Base-by-base conservation (phyloP, 2,329 filamentous ascomycete genomes). In the Cladorrhinum sp. region DNA sequence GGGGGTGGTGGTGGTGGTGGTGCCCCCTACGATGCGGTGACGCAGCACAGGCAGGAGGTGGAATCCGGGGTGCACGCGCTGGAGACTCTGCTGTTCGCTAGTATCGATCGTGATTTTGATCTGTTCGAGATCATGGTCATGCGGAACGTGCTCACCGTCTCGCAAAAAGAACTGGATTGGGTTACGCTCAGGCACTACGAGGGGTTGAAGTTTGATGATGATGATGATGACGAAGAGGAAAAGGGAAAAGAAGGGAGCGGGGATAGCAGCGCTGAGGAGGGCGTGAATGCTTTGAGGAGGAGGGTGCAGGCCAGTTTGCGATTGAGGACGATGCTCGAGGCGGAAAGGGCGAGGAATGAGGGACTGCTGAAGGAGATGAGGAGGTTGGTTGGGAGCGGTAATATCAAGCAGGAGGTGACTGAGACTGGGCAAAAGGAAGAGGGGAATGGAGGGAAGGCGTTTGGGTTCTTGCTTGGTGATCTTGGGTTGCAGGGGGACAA, bases 91-190 rank as follows among this genome's bases (percentile, higher is more conserved):
- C 81, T 93, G 25, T 91, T 91, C 74, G 85, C 89, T 50, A 89
- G 87, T 68, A 91, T 93, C 65, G 91, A 95, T 75, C 90, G 88
- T 74, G 90, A 91, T 66, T 93, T 93, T 71, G 91, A 95, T 78
- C 87, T 89, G 65, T 89, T 93, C 69, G 91, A 95, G 78, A 90
- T 99, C 59, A 97, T 93, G 77, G 88, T 92, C 55, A 81, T 99
- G 79, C 82, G 92, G 66, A 97, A 97, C 72, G 90, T 93, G 67
- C 76, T 95, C 64, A 88, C 84, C 45, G 85, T 93, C 41, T 73
- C 74, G 36, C 85, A 85, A 53, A 85, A 87, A 25, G 90, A 93
- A 63, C 79, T 90, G 68, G 83, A 85, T 60, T 97, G 90, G 85
- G 87, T 98, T 65, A 81, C 89, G 57, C 78, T 99, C 65, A 84